phyloP scores from a whole-genome alignment of 768 basidiomycete species.

The Saitozyma sp. region DNA sequence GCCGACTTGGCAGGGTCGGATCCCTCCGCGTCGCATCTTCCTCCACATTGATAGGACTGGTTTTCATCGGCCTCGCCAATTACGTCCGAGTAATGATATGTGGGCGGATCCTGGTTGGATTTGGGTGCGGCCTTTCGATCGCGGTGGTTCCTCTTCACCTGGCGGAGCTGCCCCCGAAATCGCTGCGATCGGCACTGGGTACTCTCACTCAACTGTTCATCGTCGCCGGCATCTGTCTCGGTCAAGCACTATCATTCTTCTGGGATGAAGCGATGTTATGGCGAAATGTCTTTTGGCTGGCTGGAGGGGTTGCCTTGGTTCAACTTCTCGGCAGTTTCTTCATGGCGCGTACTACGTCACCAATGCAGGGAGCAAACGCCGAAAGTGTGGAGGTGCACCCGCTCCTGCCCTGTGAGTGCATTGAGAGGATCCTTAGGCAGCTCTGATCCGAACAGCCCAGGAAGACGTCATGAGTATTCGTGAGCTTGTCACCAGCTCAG shows the following conservation, averaged over 20 bases:
- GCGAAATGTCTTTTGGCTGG: constrained; percentile 24
- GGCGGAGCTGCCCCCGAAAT: constrained; percentile 72
- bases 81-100: constrained; percentile 12
- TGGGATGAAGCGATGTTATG: constrained; percentile 20
- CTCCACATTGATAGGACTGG: constrained; percentile 8
- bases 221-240: constrained; percentile 35
- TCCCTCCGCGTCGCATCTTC: constrained; percentile 16
- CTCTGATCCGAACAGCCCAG: neutral
- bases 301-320: constrained; percentile 12
- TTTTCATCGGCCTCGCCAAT: constrained; percentile 14
- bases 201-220: constrained; percentile 32
- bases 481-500: constrained; percentile 15
- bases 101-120: constrained; percentile 34
- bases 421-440: neutral
- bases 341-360: neutral
- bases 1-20: constrained; percentile 17
- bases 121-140: constrained; percentile 41
- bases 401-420: constrained; percentile 13
- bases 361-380: no score
- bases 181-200: constrained; percentile 56
- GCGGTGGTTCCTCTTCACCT: constrained; percentile 76
- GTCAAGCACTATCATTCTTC: constrained; percentile 33
- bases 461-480: constrained; percentile 10
- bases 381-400: neutral
- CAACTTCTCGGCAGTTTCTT: constrained; percentile 11